phyloP scores from a whole-genome alignment of 2,329 filamentous ascomycete genomes.

The Penicillium sp. region DNA sequence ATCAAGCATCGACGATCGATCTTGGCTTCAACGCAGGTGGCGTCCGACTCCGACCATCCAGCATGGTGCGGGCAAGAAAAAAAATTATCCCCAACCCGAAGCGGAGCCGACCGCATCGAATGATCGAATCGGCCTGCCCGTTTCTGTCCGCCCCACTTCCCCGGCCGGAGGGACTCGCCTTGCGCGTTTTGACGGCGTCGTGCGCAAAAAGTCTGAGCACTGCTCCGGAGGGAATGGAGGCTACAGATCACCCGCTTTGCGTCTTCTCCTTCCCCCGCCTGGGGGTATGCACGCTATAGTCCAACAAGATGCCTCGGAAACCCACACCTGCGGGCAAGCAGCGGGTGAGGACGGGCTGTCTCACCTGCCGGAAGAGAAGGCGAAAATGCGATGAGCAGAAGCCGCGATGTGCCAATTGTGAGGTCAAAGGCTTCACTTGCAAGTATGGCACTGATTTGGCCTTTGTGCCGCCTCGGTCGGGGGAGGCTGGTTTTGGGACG shows the following conservation, averaged over 20 bases:
- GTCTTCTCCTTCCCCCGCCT: slow-evolving; percentile 12
- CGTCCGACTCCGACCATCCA: slow-evolving; percentile 7
- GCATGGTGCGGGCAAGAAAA: neutral
- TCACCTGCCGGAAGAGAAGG: slow-evolving; percentile 31
- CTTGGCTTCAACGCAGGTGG: slow-evolving; percentile 8
- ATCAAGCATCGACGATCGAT: slow-evolving; percentile 7
- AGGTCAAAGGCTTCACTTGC: slow-evolving; percentile 29
- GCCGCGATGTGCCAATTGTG: slow-evolving; percentile 31
- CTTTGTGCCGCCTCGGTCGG: slow-evolving; percentile 25
- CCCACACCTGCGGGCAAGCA: slow-evolving; percentile 31
- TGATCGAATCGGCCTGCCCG: slow-evolving; percentile 6
- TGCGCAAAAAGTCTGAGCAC: neutral
- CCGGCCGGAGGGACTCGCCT: slow-evolving; percentile 3
- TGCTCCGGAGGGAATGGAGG: slow-evolving; percentile 17
- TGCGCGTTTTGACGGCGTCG: slow-evolving; percentile 9
- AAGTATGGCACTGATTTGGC: slow-evolving; percentile 31
- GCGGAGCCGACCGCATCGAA: slow-evolving; percentile 5
- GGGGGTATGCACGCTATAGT: slow-evolving; percentile 17
- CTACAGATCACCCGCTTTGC: slow-evolving; percentile 21
- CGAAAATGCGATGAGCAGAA: slow-evolving; percentile 36
- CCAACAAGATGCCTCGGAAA: slow-evolving; percentile 26
- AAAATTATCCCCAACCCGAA: neutral
- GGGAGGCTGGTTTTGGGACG: slow-evolving; percentile 1
- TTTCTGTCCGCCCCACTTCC: slow-evolving; percentile 17
- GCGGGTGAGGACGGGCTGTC: slow-evolving; percentile 32